These are phyloP conservation scores for Notholithocarpus densiflorus DNA, from an alignment of 306 rosid species.

Conservation along the genomic window DNA sequence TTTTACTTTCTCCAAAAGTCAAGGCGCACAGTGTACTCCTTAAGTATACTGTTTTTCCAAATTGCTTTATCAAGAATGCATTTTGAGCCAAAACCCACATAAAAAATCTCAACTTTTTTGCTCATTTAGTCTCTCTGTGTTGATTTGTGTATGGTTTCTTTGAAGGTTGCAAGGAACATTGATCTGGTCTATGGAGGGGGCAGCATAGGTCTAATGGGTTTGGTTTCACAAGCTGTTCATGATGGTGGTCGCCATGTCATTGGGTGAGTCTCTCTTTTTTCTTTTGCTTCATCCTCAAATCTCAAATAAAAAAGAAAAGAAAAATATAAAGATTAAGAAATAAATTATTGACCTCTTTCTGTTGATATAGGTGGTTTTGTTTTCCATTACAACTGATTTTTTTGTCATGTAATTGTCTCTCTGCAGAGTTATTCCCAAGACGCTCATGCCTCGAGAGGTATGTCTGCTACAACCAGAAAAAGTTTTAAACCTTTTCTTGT, in stretches of 20 bases:
- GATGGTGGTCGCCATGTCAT: slow-evolving; percentile 97
- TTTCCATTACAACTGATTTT: slow-evolving; percentile 42
- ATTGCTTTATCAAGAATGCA: slow-evolving; percentile 18
- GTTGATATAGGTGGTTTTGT: slow-evolving; percentile 30
- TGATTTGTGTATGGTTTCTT: slow-evolving; percentile 24
- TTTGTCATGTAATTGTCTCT: slow-evolving; percentile 67
- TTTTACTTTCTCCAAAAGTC: not conserved
- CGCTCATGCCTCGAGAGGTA: slow-evolving; percentile 99
- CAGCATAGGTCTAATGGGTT: slow-evolving; percentile 98
- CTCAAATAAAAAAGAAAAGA: slow-evolving; percentile 10
- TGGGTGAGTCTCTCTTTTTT: slow-evolving; percentile 51
- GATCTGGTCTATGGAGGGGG: slow-evolving; percentile 99
- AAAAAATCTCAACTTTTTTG: slow-evolving; percentile 6
- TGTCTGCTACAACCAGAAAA: slow-evolving; percentile 46
- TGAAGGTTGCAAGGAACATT: slow-evolving; percentile 89
- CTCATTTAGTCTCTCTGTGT: slow-evolving; percentile 10
- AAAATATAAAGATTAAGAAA: slow-evolving; percentile 17
- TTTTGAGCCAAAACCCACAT: slow-evolving; percentile 17
- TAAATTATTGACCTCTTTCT: slow-evolving; percentile 30
- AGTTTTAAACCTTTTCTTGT: slow-evolving; percentile 44
- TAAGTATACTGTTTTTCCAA: slow-evolving; percentile 7
- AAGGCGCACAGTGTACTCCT: not conserved
- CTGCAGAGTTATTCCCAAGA: slow-evolving; percentile 98
- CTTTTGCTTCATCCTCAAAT: slow-evolving; percentile 10
- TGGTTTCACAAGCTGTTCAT: slow-evolving; percentile 99